Evolutionary conservation across 2,329 filamentous ascomycete genomes (phyloP), one percentile per base, ranked within the genome.

Genomic region (Neofusicoccum sp.): DNA sequence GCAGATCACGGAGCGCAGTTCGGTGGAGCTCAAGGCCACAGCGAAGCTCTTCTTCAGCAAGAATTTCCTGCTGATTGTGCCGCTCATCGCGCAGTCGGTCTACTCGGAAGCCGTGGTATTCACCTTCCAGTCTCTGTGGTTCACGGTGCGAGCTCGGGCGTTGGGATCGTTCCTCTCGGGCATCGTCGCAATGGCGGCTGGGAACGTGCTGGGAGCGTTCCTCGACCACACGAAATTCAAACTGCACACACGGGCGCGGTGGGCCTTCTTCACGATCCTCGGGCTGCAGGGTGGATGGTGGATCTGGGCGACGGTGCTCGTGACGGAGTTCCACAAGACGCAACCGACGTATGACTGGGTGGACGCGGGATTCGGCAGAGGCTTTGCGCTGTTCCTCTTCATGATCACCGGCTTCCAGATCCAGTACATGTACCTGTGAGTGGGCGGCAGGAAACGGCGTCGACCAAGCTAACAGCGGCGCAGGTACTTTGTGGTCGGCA

Each of bases 41-140:
- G 78, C 80, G 0, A 84, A 80, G 62, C 76, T 87, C 0, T 90
- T 91, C 66, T 75, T 87, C 34, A 85, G 79, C 1, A 85, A 81
- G 47, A 82, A 83, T 34, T 91, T 90, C 64, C 74, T 92, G 1
- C 77, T 91, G 0, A 80, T 91, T 1, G 73, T 91, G 3, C 81
- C 88, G 0, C 85, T 89, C 66, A 91, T 92, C 43, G 87, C 87
- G 1, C 87, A 91, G 67, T 87, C 87, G 0, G 89, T 90, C 0
- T 92, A 89, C 70, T 78, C 87, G 0, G 89, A 92, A 71, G 86
- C 89, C 0, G 88, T 92, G 0, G 90, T 88, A 74, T 91, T 88
- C 72, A 91, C 89, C 0, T 92, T 88, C 64, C 77, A 88, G 54
- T 56, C 54, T 70, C 71, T 89, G 12, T 93, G 87, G 87, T 91